phyloP scores from a whole-genome alignment of 2,329 filamentous ascomycete genomes.

The Monosporascus sp. region DNA sequence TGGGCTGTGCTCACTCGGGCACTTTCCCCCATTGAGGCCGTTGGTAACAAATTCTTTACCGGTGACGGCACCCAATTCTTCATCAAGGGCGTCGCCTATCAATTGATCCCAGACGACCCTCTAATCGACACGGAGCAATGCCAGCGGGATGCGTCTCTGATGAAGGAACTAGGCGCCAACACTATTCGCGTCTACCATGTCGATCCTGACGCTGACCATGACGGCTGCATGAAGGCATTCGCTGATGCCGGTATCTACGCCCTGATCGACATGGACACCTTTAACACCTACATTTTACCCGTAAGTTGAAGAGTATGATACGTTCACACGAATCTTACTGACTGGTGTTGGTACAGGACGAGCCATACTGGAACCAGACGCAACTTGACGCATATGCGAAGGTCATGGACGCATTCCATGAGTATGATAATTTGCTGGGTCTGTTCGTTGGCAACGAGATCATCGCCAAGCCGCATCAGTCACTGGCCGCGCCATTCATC shows the following conservation, averaged over 20 bases:
- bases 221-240: slow-evolving; percentile 76
- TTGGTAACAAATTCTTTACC: slow-evolving; percentile 82
- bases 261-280: slow-evolving; percentile 77
- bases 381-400: slow-evolving; percentile 63
- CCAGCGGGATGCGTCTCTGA: slow-evolving; percentile 66
- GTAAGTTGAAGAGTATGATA: slow-evolving; percentile 30
- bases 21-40: slow-evolving; percentile 45
- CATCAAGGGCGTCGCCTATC: slow-evolving; percentile 77
- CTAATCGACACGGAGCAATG: slow-evolving; percentile 73
- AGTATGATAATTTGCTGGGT: slow-evolving; percentile 74
- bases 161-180: slow-evolving; percentile 77
- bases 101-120: slow-evolving; percentile 61
- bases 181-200: slow-evolving; percentile 87
- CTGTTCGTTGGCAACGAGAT: slow-evolving; percentile 90
- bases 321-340: not conserved
- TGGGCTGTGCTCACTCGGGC: slow-evolving; percentile 31
- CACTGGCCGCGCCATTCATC: slow-evolving; percentile 69
- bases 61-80: slow-evolving; percentile 77
- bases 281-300: slow-evolving; percentile 62
- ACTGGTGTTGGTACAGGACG: slow-evolving; percentile 33
- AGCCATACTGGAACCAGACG: slow-evolving; percentile 66
- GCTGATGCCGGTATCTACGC: slow-evolving; percentile 77
- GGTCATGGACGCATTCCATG: slow-evolving; percentile 72
- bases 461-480: slow-evolving; percentile 57
- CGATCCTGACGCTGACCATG: slow-evolving; percentile 64